Evolutionary conservation across 148 eudicot species (phyloP).

Genomic region (Gaultheria prostrata): DNA sequence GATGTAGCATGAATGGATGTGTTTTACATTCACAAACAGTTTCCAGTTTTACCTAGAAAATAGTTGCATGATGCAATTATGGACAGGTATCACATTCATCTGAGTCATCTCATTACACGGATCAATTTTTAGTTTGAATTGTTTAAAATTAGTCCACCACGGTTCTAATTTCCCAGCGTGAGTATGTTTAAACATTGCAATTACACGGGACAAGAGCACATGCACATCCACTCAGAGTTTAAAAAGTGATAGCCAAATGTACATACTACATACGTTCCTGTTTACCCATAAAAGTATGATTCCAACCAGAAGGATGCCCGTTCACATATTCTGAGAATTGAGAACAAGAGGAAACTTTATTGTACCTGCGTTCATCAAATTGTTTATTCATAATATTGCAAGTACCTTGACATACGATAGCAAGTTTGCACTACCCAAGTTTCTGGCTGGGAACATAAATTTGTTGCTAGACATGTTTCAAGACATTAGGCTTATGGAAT

Average conservation of each 20-base stretch:
- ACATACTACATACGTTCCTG: not conserved
- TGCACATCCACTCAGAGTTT: not conserved
- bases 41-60: not conserved
- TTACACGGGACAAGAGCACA: not conserved
- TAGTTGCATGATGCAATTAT: not conserved
- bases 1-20: not conserved
- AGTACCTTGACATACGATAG: not conserved
- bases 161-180: not conserved
- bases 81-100: not conserved
- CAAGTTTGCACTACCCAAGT: not conserved
- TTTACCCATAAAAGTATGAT: not conserved
- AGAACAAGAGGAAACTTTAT: constrained; percentile 7
- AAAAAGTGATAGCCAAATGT: not conserved
- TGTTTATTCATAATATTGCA: not conserved
- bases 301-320: not conserved
- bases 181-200: not conserved
- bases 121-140: not conserved
- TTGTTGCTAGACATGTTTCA: not conserved
- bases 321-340: not conserved
- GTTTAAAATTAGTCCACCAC: not conserved
- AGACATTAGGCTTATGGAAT: not conserved
- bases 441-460: not conserved
- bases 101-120: not conserved
- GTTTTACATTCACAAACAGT: not conserved
- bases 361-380: not conserved